Percentiles rank a stretch among this genome's conserved stretches.
These are phyloP conservation scores for Hyaloscypha finlandica DNA, from an alignment of 495 filamentous ascomycete genomes.

Conservation along the genomic window DNA sequence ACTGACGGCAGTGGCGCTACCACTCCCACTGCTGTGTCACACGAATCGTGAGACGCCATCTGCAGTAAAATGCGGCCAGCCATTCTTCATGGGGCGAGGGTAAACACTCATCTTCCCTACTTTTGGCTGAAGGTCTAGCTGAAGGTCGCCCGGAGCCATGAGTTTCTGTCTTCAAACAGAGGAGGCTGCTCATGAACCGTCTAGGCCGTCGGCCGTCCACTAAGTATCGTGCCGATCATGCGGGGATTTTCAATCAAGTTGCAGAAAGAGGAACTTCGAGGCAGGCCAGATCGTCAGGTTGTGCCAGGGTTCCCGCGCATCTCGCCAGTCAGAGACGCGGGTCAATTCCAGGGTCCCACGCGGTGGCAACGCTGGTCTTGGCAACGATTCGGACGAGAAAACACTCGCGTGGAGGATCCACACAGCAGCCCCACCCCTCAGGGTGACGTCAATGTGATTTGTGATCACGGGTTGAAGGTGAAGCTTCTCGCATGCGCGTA, in stretches of 20 bases:
- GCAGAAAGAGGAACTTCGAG: not conserved
- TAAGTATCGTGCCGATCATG: not conserved
- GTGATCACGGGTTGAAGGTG: not conserved
- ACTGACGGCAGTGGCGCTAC: slow-evolving; percentile 10
- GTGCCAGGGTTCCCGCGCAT: not conserved
- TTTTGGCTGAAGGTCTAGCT: not conserved
- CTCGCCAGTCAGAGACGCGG: not conserved
- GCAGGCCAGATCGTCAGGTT: slow-evolving; percentile 2
- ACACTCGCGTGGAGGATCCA: not conserved
- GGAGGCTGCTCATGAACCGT: not conserved
- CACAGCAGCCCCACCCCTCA: not conserved
- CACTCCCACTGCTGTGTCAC: not conserved
- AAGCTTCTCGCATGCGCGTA: not conserved
- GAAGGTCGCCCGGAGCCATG: not conserved
- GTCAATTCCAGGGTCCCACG: not conserved
- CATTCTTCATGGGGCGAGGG: not conserved
- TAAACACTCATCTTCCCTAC: not conserved
- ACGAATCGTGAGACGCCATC: slow-evolving; percentile 3
- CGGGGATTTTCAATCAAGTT: slow-evolving; percentile 10
- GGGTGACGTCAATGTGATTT: not conserved
- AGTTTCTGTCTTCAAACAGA: not conserved
- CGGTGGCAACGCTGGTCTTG: not conserved
- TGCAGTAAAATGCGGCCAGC: not conserved
- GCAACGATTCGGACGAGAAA: not conserved
- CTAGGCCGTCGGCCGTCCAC: not conserved